phyloP scores from a whole-genome alignment of 169 alveolate genomes.

The Pseudocohnilembus persalinus region DNA sequence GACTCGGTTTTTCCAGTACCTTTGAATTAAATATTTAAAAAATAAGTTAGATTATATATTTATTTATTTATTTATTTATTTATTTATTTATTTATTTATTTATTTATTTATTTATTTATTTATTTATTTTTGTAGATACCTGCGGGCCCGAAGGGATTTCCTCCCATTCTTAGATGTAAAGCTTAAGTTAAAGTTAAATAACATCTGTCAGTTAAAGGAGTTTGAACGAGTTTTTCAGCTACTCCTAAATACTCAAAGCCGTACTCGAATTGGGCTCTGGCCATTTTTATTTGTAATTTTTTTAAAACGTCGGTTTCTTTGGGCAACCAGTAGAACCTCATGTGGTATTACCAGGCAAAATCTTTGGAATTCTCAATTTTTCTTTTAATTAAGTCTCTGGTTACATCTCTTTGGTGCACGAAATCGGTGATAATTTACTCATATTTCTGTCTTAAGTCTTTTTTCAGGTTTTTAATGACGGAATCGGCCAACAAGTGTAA shows the following conservation, averaged over 20 bases:
- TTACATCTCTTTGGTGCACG: slow-evolving; percentile 96
- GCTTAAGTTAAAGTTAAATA: slow-evolving; percentile 96
- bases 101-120: no score
- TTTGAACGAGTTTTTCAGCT: slow-evolving; percentile 96
- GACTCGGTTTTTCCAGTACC: slow-evolving; percentile 99
- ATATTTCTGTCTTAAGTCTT: slow-evolving; percentile 88
- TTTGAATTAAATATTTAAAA: no score
- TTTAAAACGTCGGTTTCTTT: slow-evolving; percentile 76
- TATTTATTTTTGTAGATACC: no score
- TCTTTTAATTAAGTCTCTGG: slow-evolving; percentile 73
- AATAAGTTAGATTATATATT: no score
- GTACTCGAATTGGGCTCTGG: slow-evolving; percentile 94
- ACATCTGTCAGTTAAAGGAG: slow-evolving; percentile 98
- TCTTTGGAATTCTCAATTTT: slow-evolving; percentile 71
- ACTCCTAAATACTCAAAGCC: slow-evolving; percentile 98
- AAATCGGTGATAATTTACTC: slow-evolving; percentile 95
- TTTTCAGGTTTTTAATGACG: slow-evolving; percentile 88
- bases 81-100: no score
- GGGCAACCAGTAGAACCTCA: slow-evolving; percentile 94
- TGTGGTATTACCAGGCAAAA: slow-evolving; percentile 95
- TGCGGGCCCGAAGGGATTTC: slow-evolving; percentile 99
- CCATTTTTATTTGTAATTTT: slow-evolving; percentile 88
- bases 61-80: no score
- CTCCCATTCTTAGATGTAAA: slow-evolving; percentile 95
- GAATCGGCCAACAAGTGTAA: slow-evolving; percentile 87